These are phyloP conservation scores for Rhodofomes roseus DNA, from an alignment of 1,284 basidiomycete genomes.

Conservation along the genomic window DNA sequence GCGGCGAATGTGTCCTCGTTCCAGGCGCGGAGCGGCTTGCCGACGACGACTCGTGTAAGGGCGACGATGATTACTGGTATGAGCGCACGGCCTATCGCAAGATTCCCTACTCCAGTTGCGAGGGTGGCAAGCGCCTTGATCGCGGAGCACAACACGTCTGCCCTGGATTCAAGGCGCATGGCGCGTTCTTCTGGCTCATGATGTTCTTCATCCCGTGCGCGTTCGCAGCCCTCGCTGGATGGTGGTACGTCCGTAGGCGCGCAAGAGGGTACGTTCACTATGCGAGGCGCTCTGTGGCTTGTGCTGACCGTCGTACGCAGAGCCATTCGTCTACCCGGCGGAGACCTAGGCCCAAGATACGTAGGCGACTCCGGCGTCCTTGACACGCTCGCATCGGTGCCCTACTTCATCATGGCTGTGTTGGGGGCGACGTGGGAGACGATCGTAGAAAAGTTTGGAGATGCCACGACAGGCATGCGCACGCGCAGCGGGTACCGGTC, in stretches of 20 bases:
- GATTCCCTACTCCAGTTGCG: slow-evolving; percentile 83
- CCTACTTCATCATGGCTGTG: slow-evolving; percentile 83
- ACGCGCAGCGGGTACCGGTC: slow-evolving; percentile 73
- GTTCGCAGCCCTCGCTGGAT: slow-evolving; percentile 70
- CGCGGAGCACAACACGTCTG: slow-evolving; percentile 71
- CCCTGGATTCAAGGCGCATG: slow-evolving; percentile 71
- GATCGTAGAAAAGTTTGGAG: slow-evolving; percentile 45
- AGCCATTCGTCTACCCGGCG: slow-evolving; percentile 74
- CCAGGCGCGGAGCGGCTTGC: slow-evolving; percentile 62
- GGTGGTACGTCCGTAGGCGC: slow-evolving; percentile 75
- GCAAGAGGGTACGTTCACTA: slow-evolving; percentile 60
- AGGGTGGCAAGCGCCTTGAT: slow-evolving; percentile 72
- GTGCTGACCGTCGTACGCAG: slow-evolving; percentile 32
- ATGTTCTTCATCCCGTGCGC: slow-evolving; percentile 72
- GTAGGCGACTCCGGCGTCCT: slow-evolving; percentile 48
- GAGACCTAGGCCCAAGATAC: slow-evolving; percentile 40
- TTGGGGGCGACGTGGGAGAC: slow-evolving; percentile 72
- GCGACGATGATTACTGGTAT: slow-evolving; percentile 79
- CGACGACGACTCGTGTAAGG: slow-evolving; percentile 58
- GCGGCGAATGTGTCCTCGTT: slow-evolving; percentile 73
- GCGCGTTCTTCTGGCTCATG: slow-evolving; percentile 80
- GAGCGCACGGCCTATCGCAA: slow-evolving; percentile 87
- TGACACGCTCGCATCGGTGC: slow-evolving; percentile 77
- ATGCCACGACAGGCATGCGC: slow-evolving; percentile 38
- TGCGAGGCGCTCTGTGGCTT: background rate